A percentile compares a stretch with the other conserved stretches of the same genome.
Evolutionary conservation across 768 basidiomycete genomes (phyloP).

Genomic region (Tremella mesenterica): DNA sequence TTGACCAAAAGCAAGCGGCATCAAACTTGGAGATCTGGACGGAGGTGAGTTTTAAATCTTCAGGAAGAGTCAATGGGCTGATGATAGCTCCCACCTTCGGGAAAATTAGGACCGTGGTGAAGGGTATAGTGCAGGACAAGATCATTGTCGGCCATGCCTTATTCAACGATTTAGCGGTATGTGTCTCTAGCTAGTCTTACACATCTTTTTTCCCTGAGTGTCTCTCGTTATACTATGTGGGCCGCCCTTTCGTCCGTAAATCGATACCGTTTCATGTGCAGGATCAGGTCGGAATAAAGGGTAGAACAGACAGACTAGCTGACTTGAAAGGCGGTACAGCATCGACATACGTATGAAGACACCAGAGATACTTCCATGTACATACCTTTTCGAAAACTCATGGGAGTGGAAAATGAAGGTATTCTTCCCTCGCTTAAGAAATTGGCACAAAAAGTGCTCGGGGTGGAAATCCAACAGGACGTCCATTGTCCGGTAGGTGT

Average conservation of each 20-base stretch:
- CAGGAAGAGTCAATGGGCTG: background rate
- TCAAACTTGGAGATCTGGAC: constrained; percentile 63
- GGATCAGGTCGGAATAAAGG: too few species aligned
- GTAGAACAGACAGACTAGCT: too few species aligned
- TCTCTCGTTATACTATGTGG: too few species aligned
- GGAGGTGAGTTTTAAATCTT: constrained; percentile 35
- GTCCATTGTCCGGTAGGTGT: constrained; percentile 57
- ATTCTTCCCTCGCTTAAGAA: constrained; percentile 63
- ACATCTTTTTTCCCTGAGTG: constrained; percentile 39
- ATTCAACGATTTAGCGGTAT: constrained; percentile 75
- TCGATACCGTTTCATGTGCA: too few species aligned
- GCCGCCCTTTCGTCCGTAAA: too few species aligned
- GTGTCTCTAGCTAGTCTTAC: constrained; percentile 9
- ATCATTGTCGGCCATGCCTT: constrained; percentile 84
- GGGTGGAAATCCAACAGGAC: constrained; percentile 58
- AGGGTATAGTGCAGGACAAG: constrained; percentile 62
- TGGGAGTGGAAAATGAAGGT: constrained; percentile 46
- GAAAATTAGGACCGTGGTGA: constrained; percentile 65
- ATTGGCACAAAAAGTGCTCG: constrained; percentile 70
- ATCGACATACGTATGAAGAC: constrained; percentile 30
- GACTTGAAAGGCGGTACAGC: constrained; percentile 34
- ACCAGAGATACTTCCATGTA: constrained; percentile 40
- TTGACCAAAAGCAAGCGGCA: constrained; percentile 53
- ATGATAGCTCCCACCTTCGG: constrained; percentile 61
- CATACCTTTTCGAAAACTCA: constrained; percentile 27